Conservation (phyloP, 1,284 basidiomycete genomes). For the Sporisorium exsertum region DNA sequence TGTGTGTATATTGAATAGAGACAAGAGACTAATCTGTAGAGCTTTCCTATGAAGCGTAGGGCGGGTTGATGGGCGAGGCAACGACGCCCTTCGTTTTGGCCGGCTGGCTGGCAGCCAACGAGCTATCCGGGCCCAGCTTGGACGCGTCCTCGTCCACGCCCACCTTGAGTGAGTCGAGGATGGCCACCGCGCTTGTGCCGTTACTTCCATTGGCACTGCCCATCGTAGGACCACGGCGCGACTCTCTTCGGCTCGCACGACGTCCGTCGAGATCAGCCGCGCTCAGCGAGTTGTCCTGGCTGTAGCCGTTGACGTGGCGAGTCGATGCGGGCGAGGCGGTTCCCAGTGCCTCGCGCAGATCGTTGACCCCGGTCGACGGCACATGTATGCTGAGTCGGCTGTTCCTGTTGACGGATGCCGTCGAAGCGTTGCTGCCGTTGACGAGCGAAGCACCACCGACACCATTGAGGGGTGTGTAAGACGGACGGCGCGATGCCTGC, state of each 20-base stretch:
- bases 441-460: constrained; percentile 17
- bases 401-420: constrained; percentile 27
- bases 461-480: constrained; percentile 41
- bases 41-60: constrained; percentile 28
- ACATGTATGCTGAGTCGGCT: constrained; percentile 28
- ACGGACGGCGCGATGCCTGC: constrained; percentile 38
- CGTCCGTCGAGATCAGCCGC: constrained; percentile 26
- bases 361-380: constrained; percentile 45
- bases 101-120: constrained; percentile 1
- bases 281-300: constrained; percentile 17
- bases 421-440: constrained; percentile 39
- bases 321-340: constrained; percentile 22
- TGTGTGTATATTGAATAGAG: neutral
- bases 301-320: constrained; percentile 21
- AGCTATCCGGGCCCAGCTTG: constrained; percentile 35
- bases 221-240: constrained; percentile 20
- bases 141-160: constrained; percentile 37
- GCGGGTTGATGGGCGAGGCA: constrained; percentile 25
- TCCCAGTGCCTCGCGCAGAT: constrained; percentile 50
- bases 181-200: constrained; percentile 30
- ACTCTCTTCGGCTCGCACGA: constrained; percentile 43
- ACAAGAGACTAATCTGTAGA: neutral
- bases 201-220: constrained; percentile 25
- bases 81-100: constrained; percentile 1
- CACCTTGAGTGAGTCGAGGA: constrained; percentile 51